Base-by-base conservation (phyloP, 2,329 filamentous ascomycete species). In the Diaporthe caulivora region DNA sequence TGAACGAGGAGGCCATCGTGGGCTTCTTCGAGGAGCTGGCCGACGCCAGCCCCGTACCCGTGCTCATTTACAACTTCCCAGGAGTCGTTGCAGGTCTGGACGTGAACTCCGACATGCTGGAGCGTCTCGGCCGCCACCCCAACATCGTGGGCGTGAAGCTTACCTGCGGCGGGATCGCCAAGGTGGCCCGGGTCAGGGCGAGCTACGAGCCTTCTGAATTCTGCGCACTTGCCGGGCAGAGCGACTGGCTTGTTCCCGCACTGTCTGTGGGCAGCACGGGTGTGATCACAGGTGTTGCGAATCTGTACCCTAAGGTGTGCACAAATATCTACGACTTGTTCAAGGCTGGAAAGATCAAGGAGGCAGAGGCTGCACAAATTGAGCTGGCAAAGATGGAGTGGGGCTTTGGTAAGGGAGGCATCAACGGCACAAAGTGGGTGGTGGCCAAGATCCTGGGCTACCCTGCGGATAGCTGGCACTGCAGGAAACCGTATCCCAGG, bases 21-120 rank as follows among this genome's bases (percentile, higher is more conserved):
- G 85, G 87, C 29, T 93, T 92, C 82, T 94, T 93, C 82, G 83
- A 85, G 57, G 89, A 91, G 75, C 81, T 93, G 4, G 92, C 92
- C 2, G 85, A 87, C 65, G 86, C 86, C 1, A 90, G 87, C 24
- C 87, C 89, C 0, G 79, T 94, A 1, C 92, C 92, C 0, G 84
- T 94, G 31, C 82, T 94, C 53, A 90, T 94, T 73, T 94, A 94
- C 85, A 94, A 94, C 82, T 94, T 92, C 84, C 92, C 92, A 1
- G 90, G 86, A 7, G 91, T 92, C 5, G 90, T 88, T 31, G 88
- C 91, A 17, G 92, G 92, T 6, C 84, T 94, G 13, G 92, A 94
- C 77, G 85, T 94, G 57, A 89, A 91, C 79, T 93, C 90, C 0
- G 91, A 93, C 75, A 87, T 89, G 77, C 90, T 94, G 76, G 83